A percentile compares a stretch with the other conserved stretches of the same genome.
Evolutionary conservation across 116 monocot species (phyloP).

Genomic region (Trichopus zeylanicus): DNA sequence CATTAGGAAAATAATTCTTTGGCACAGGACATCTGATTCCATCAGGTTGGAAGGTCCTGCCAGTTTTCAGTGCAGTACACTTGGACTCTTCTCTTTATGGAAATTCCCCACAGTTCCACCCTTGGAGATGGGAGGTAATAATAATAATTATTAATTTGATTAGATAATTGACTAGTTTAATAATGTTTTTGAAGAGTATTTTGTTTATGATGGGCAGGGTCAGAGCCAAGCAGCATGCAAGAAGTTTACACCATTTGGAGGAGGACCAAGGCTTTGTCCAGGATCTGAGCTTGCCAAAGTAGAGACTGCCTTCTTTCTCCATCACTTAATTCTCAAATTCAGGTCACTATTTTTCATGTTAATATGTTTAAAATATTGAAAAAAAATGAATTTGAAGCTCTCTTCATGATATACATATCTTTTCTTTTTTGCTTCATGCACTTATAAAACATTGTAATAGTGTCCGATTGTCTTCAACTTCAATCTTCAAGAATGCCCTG

Average conservation of each 20-base stretch:
- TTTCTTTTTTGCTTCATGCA: too few relatives aligned
- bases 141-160: not conserved
- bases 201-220: constrained; percentile 14
- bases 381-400: not conserved
- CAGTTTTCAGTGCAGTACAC: constrained; percentile 68
- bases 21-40: constrained; percentile 71
- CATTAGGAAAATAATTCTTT: not conserved
- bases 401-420: too few relatives aligned
- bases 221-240: constrained; percentile 44
- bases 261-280: constrained; percentile 71
- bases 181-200: not conserved
- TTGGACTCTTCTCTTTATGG: constrained; percentile 50
- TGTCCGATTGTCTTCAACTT: too few relatives aligned
- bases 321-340: constrained; percentile 65
- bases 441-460: too few relatives aligned
- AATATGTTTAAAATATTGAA: not conserved
- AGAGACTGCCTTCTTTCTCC: constrained; percentile 71
- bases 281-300: constrained; percentile 82
- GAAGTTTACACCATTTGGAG: constrained; percentile 67
- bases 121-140: constrained; percentile 90
- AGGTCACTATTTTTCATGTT: constrained; percentile 22
- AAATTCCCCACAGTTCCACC: constrained; percentile 40
- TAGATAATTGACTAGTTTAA: not conserved
- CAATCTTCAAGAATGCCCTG: too few relatives aligned
- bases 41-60: constrained; percentile 81